These are phyloP conservation scores for Coccomyxa subellipsoidea DNA, from an alignment of 163 green algal species.

Conservation along the genomic window DNA sequence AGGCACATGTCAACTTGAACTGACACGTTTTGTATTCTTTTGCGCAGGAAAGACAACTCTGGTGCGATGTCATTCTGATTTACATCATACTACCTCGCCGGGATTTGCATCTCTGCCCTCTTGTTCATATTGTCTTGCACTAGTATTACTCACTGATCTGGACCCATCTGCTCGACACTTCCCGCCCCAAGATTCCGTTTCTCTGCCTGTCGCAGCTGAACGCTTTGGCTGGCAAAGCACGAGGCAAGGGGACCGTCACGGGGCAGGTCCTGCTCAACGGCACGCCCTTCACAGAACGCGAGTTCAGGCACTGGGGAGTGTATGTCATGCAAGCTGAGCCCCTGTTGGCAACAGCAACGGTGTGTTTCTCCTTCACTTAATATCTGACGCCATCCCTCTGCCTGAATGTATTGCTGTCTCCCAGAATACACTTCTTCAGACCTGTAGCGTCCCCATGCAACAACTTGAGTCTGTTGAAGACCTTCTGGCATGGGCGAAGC, in stretches of 20 bases:
- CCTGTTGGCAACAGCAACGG: constrained; percentile 10
- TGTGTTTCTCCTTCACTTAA: constrained; percentile 4
- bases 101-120: too few species aligned
- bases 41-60: constrained; percentile 8
- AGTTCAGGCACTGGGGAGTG: constrained; percentile 24
- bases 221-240: neutral
- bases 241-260: neutral
- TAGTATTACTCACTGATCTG: neutral
- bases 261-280: constrained; percentile 1
- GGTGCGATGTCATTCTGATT: neutral
- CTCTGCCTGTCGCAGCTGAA: neutral
- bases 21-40: neutral
- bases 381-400: too few species aligned
- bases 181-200: neutral
- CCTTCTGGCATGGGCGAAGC: too few species aligned
- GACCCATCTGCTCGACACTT: neutral
- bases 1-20: constrained; percentile 20
- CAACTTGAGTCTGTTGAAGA: too few species aligned
- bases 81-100: too few species aligned
- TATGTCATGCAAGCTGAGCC: constrained; percentile 37
- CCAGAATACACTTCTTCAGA: too few species aligned
- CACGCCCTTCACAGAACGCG: neutral
- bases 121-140: neutral
- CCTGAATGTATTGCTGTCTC: too few species aligned
- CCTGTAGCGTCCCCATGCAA: too few species aligned